These are phyloP conservation scores for Fraxinus pennsylvanica DNA, from an alignment of 257 asterid species.

Conservation along the genomic window DNA sequence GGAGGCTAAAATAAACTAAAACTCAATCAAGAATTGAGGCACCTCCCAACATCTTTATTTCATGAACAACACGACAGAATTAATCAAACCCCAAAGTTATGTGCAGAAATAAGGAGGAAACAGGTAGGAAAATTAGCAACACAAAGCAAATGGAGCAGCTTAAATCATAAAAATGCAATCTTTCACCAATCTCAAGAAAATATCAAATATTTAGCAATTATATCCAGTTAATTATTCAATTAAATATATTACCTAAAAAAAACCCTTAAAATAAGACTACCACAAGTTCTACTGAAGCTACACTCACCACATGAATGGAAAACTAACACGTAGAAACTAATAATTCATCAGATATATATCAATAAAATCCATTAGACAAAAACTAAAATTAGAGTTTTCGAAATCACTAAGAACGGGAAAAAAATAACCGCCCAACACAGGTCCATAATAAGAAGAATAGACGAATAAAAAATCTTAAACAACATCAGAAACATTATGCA, in stretches of 20 bases:
- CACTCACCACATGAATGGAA: background rate
- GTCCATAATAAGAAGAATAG: background rate
- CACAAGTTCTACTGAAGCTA: background rate
- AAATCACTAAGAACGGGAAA: background rate
- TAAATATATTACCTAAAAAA: conserved; percentile 7
- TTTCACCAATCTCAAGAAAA: background rate
- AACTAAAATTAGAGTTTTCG: conserved; percentile 28
- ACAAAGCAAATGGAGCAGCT: conserved; percentile 15
- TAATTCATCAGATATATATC: background rate
- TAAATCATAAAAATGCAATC: background rate
- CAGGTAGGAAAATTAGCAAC: background rate
- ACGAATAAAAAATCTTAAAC: background rate
- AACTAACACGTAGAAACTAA: background rate
- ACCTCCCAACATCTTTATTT: background rate
- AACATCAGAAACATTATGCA: background rate
- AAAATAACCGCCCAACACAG: background rate
- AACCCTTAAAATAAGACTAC: background rate
- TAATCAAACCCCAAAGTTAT: background rate
- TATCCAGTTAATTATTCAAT: conserved; percentile 7
- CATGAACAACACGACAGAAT: background rate
- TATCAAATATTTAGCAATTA: background rate
- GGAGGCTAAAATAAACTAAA: background rate
- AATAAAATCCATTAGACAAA: background rate
- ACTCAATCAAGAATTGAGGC: background rate
- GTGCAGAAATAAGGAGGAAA: conserved; percentile 2